Evolutionary conservation across 768 basidiomycete genomes (phyloP).

Genomic region (Mycena pura): DNA sequence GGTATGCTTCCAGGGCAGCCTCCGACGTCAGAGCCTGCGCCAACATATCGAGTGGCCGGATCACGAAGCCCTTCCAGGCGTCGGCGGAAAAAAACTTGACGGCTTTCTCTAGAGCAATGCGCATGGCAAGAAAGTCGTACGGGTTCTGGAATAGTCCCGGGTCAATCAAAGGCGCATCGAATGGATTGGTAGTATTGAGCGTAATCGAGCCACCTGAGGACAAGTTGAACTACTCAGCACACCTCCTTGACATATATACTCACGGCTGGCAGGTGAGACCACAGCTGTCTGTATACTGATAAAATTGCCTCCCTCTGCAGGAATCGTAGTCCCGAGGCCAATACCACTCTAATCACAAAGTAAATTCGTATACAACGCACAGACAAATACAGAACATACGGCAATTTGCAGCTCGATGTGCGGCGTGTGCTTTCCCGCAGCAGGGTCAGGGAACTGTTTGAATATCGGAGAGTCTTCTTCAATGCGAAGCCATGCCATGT

Average conservation of each 20-base stretch:
- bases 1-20: constrained; percentile 30
- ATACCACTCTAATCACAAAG: constrained; percentile 1
- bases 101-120: constrained; percentile 33
- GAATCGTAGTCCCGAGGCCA: constrained; percentile 8
- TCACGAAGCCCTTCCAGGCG: constrained; percentile 38
- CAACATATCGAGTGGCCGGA: constrained; percentile 24
- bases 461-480: constrained; percentile 21
- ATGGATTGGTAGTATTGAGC: constrained; percentile 36
- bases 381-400: background rate
- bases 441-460: constrained; percentile 26
- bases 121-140: constrained; percentile 37
- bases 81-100: constrained; percentile 33
- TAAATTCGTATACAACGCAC: background rate
- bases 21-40: constrained; percentile 34
- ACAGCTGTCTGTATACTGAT: constrained; percentile 9
- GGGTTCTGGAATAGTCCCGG: constrained; percentile 26
- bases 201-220: constrained; percentile 33
- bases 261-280: constrained; percentile 21
- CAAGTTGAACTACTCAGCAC: background rate
- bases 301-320: constrained; percentile 15
- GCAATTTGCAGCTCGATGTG: constrained; percentile 33
- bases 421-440: constrained; percentile 31
- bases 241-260: background rate
- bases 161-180: constrained; percentile 35
- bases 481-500: constrained; percentile 29